These are phyloP conservation scores for Pyrenochaeta sp. DNA, from an alignment of 2,329 filamentous ascomycete species.

Conservation along the genomic window DNA sequence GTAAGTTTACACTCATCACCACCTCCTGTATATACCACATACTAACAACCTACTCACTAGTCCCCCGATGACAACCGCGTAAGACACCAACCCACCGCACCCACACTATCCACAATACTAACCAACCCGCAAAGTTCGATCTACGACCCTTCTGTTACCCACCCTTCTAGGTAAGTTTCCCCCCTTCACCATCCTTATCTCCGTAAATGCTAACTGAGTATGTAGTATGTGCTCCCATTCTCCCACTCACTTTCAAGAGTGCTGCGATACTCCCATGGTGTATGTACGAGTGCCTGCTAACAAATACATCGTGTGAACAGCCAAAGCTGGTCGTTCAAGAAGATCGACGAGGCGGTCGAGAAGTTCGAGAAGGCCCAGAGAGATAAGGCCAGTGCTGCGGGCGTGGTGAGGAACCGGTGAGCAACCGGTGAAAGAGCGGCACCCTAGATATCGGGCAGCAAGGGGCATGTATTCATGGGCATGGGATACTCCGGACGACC, in stretches of 20 bases:
- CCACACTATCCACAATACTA: too few species aligned
- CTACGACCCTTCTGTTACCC: conserved; percentile 50
- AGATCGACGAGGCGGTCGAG: conserved; percentile 6
- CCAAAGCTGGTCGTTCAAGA: conserved; percentile 1
- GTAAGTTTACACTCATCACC: background rate
- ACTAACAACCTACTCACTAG: conserved; percentile 44
- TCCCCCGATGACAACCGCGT: conserved; percentile 63
- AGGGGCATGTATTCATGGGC: too few species aligned
- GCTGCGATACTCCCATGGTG: background rate
- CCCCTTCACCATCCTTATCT: background rate
- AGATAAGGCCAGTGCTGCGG: too few species aligned
- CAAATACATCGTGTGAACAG: too few species aligned
- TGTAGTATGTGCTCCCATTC: background rate
- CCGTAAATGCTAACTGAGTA: background rate
- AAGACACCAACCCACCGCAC: too few species aligned
- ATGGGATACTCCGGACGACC: too few species aligned
- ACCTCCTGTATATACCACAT: background rate
- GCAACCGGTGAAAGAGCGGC: too few species aligned
- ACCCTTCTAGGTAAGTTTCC: too few species aligned
- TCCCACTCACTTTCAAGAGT: background rate
- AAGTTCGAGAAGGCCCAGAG: conserved; percentile 6
- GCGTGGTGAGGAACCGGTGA: too few species aligned
- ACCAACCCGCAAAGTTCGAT: too few species aligned
- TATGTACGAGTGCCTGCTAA: too few species aligned
- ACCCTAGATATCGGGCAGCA: too few species aligned